These are phyloP conservation scores for Cryptococcus sp. DNA, from an alignment of 1,284 basidiomycete genomes.

Conservation along the genomic window DNA sequence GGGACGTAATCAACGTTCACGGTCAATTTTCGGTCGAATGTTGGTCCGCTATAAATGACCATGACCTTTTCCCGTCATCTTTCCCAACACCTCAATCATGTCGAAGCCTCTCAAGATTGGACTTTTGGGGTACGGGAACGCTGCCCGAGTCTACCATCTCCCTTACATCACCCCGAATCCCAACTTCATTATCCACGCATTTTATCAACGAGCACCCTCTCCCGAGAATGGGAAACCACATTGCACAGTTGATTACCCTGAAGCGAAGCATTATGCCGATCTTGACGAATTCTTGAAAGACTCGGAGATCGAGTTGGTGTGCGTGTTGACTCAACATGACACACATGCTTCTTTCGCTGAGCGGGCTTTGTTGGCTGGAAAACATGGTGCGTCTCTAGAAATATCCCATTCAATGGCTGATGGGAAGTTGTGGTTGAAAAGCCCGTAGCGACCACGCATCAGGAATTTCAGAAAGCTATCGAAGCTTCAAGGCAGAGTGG, in stretches of 20 bases:
- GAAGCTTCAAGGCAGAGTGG: constrained; percentile 5
- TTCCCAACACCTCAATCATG: too few relatives aligned
- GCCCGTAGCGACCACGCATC: constrained; percentile 4
- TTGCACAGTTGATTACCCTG: constrained; percentile 9
- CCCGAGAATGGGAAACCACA: background rate
- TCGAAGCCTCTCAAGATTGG: background rate
- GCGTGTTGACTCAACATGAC: background rate
- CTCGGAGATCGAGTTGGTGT: constrained; percentile 9
- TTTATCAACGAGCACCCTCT: constrained; percentile 8
- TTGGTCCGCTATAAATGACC: too few relatives aligned
- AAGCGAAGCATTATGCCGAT: constrained; percentile 4
- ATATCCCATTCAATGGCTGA: background rate
- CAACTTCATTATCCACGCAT: constrained; percentile 4
- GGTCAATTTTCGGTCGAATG: too few relatives aligned
- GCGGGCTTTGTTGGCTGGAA: constrained; percentile 8
- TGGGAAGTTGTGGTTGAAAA: constrained; percentile 14
- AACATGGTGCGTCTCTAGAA: constrained; percentile 9
- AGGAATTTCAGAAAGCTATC: constrained; percentile 6
- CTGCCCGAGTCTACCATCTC: constrained; percentile 11
- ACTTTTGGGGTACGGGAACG: constrained; percentile 10
- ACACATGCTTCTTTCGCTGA: constrained; percentile 9
- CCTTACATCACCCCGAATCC: constrained; percentile 10
- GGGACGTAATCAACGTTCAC: too few relatives aligned
- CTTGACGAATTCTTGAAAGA: constrained; percentile 12
- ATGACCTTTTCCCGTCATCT: too few relatives aligned